These are phyloP conservation scores for Fusarium buxicola DNA, from an alignment of 2,329 filamentous ascomycete genomes.

Conservation along the genomic window DNA sequence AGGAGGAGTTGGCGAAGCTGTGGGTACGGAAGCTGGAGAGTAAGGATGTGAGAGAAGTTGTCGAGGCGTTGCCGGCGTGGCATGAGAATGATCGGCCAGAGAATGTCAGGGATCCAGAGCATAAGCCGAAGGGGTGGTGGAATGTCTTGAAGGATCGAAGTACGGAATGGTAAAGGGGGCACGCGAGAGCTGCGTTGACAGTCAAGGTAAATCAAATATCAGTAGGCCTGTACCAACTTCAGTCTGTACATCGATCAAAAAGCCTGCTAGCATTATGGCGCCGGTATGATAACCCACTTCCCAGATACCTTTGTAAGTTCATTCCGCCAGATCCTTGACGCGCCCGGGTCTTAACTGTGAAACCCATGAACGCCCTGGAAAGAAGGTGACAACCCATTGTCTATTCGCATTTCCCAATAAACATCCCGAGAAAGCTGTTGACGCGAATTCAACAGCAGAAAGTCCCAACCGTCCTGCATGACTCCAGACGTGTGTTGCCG, in stretches of 20 bases:
- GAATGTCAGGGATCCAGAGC: conserved; percentile 5
- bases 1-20: not conserved
- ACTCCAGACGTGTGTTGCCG: not conserved
- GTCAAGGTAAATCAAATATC: not conserved
- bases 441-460: not conserved
- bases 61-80: conserved; percentile 31
- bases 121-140: conserved; percentile 25
- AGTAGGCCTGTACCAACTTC: not conserved
- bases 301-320: conserved; percentile 1
- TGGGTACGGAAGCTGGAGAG: conserved; percentile 14
- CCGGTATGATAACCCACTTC: conserved; percentile 2
- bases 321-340: conserved; percentile 3
- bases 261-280: not conserved
- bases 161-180: conserved; percentile 1
- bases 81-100: conserved; percentile 17
- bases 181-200: not conserved
- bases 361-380: conserved; percentile 4
- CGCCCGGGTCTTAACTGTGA: not conserved
- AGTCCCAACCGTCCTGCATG: not conserved
- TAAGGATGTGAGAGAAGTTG: not conserved
- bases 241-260: conserved; percentile 16
- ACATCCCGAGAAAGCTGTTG: conserved; percentile 3
- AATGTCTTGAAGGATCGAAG: conserved; percentile 20
- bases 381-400: not conserved
- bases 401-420: conserved; percentile 7